phyloP scores from a whole-genome alignment of 768 basidiomycete species.

The Clitopilus hobsonii region DNA sequence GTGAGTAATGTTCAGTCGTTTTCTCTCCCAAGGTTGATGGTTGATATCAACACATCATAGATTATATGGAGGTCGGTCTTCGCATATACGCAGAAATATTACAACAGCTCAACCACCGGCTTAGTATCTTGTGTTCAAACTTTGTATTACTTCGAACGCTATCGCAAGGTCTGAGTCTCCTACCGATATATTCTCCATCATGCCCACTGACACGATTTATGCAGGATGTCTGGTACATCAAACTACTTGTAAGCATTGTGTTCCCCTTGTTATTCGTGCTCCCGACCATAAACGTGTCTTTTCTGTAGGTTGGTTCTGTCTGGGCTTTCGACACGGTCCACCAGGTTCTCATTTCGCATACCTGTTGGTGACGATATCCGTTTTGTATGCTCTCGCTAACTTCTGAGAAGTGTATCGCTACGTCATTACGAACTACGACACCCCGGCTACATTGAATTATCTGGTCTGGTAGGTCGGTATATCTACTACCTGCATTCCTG shows the following conservation, averaged over 20 bases:
- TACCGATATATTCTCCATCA: conserved; percentile 2
- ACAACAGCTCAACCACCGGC: background rate
- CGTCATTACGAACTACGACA: conserved; percentile 46
- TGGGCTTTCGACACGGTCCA: conserved; percentile 49
- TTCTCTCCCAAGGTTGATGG: background rate
- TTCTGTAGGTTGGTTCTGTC: conserved; percentile 37
- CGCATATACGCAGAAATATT: background rate
- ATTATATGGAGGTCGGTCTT: conserved; percentile 43
- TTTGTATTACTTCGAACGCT: conserved; percentile 50
- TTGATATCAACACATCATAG: conserved; percentile 18
- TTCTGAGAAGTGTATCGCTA: conserved; percentile 44
- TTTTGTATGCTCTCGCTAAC: background rate
- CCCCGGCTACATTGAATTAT: conserved; percentile 28
- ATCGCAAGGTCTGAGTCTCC: conserved; percentile 26
- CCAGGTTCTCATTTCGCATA: conserved; percentile 51
- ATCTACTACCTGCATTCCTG: background rate
- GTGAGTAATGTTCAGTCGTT: conserved; percentile 21
- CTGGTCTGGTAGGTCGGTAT: conserved; percentile 43
- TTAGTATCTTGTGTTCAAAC: conserved; percentile 58
- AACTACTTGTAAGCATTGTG: conserved; percentile 32
- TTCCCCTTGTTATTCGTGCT: background rate
- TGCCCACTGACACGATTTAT: background rate
- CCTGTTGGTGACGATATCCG: conserved; percentile 24
- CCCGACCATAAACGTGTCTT: background rate
- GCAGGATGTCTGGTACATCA: conserved; percentile 49